Conservation (phyloP, 164 flowering plant genomes). For the Nymphaea thermarum region DNA sequence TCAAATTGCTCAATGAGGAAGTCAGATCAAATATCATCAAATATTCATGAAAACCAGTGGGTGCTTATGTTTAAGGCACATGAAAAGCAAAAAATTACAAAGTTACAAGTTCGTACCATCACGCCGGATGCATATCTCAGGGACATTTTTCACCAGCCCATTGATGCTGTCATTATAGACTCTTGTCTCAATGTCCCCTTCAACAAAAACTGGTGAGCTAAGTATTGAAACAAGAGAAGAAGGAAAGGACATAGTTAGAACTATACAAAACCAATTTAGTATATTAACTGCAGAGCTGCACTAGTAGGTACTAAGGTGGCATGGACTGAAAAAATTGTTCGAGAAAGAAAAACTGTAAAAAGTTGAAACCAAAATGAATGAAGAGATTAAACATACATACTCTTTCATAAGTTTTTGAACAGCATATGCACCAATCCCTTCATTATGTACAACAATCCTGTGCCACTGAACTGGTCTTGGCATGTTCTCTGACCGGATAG, state of each 20-base stretch:
- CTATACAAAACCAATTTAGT: too few species aligned
- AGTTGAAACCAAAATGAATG: neutral
- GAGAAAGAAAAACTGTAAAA: neutral
- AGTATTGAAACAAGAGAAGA: conserved; percentile 5
- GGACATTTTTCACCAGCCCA: conserved; percentile 67
- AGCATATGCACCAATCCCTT: conserved; percentile 61
- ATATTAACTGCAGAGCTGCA: too few species aligned
- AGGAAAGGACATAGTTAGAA: too few species aligned
- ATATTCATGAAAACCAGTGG: neutral
- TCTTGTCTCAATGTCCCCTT: conserved; percentile 92
- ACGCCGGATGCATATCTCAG: conserved; percentile 85
- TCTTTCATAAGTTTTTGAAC: conserved; percentile 73
- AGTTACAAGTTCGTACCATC: conserved; percentile 46
- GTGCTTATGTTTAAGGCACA: neutral
- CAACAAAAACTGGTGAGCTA: conserved; percentile 92
- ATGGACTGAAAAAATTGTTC: neutral
- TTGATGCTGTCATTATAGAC: conserved; percentile 84
- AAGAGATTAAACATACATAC: conserved; percentile 19
- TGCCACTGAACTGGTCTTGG: conserved; percentile 97
- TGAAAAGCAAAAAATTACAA: neutral
- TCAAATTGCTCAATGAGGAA: neutral
- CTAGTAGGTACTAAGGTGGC: too few species aligned
- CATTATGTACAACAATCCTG: conserved; percentile 84
- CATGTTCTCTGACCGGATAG: conserved; percentile 25
- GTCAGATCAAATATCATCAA: neutral